phyloP scores from a whole-genome alignment of 2,329 filamentous ascomycete genomes.

The Colletotrichum lini region DNA sequence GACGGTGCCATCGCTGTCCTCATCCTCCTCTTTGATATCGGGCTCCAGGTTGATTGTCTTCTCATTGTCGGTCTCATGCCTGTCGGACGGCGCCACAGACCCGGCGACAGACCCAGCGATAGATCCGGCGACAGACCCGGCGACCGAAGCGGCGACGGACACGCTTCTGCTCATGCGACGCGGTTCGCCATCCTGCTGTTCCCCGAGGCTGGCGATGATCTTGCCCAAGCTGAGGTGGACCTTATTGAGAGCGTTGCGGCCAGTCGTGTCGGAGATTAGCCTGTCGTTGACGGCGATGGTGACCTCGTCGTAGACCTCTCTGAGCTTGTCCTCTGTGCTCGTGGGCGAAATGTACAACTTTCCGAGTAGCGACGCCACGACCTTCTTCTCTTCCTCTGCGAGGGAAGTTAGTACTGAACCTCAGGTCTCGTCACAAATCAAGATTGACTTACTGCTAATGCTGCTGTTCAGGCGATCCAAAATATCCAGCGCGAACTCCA shows the following conservation, averaged over 20 bases:
- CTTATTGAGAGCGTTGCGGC: conserved; percentile 77
- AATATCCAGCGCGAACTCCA: conserved; percentile 83
- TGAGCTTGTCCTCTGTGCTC: conserved; percentile 71
- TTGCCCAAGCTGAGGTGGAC: conserved; percentile 77
- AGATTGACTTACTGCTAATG: conserved; percentile 73
- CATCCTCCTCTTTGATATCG: conserved; percentile 64
- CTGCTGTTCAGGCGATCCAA: conserved; percentile 80
- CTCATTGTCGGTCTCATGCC: conserved; percentile 51
- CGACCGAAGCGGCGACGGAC: conserved; percentile 53
- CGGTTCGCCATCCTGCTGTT: conserved; percentile 54
- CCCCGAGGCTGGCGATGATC: conserved; percentile 74
- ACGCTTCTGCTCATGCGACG: conserved; percentile 61
- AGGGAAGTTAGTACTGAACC: conserved; percentile 48
- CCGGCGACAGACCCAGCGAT: conserved; percentile 20
- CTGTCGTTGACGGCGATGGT: conserved; percentile 75
- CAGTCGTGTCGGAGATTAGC: conserved; percentile 71
- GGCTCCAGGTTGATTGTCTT: conserved; percentile 58
- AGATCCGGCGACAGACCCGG: conserved; percentile 5
- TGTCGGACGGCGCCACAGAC: conserved; percentile 44
- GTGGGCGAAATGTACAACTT: conserved; percentile 86
- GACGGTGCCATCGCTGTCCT: conserved; percentile 48
- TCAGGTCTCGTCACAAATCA: conserved; percentile 2
- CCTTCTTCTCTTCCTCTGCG: conserved; percentile 88
- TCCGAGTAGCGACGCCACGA: conserved; percentile 80
- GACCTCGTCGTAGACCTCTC: conserved; percentile 70